Evolutionary conservation across 176 grass and related monocot genomes (phyloP), one percentile per base, ranked within the genome.

Genomic region (Miscanthus lutarioriparius): DNA sequence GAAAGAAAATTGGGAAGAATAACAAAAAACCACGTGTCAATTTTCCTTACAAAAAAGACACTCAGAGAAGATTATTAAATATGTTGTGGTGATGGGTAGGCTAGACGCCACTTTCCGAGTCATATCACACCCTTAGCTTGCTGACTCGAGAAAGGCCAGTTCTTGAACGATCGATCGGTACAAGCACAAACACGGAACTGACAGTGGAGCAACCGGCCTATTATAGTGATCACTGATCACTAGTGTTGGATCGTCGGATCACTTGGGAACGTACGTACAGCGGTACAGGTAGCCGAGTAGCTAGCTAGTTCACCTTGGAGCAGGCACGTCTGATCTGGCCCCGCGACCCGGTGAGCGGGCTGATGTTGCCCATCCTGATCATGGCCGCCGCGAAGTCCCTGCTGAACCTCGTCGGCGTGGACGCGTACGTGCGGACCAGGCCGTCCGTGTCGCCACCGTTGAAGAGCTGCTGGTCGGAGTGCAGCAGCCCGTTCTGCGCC

Each of bases 391-490:
- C 41, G 40, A 92, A 92, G 74, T 85, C 86, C 6, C 9, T 15
- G 80, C 20, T 75, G 73, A 95, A 95, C 51, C 7, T 38, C 0
- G 71, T 5, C 20, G 84, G 17, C 38, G 6, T 78, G 30, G 68
- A 73, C 4, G 87, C 73, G 66, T 84, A 92, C 56, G 32, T 92
- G 76, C 8, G 59, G 26, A 90, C 90, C 0, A 72, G 71, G 58
- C 40, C 47, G 70, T 95, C 91, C 15, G 90, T 88, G 32, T 72
- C 26, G 51, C 93, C 88, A 56, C 88, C 88, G 37, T 86, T 95
- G 86, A 90, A 95, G 5, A 95, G 81, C 70, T 23, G 75, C 86
- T 95, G 93, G 71, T 95, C 93, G 17, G 93, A 92, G 82, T 88
- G 90, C 6, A 95, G 89, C 23, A 95, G 71, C 26, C 90, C 90